These are phyloP conservation scores for Penicillium sumatraense DNA, from an alignment of 2,329 filamentous ascomycete genomes.

Conservation along the genomic window DNA sequence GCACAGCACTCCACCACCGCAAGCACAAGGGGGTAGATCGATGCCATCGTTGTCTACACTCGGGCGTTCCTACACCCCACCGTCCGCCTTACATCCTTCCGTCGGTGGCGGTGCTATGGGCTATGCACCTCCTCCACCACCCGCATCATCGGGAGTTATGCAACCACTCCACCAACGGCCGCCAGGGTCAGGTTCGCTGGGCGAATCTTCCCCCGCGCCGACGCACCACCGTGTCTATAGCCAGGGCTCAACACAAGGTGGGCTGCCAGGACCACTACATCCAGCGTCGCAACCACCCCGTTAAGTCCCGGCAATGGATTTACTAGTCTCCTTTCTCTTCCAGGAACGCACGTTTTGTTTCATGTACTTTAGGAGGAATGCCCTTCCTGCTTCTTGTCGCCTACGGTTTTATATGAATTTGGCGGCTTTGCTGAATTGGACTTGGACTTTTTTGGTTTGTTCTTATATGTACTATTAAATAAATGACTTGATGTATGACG, in stretches of 20 bases:
- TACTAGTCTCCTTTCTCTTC: neutral
- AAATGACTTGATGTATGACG: slow-evolving; percentile 29
- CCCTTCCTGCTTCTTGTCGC: slow-evolving; percentile 1
- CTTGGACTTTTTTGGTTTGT: slow-evolving; percentile 4
- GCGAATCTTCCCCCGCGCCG: slow-evolving; percentile 27
- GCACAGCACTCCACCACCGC: slow-evolving; percentile 40
- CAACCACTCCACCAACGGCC: slow-evolving; percentile 36
- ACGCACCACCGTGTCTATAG: slow-evolving; percentile 45
- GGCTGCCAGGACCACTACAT: slow-evolving; percentile 31
- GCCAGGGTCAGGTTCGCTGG: slow-evolving; percentile 27
- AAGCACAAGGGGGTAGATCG: slow-evolving; percentile 32
- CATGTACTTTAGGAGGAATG: neutral
- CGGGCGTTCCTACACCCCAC: slow-evolving; percentile 47
- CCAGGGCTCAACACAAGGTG: slow-evolving; percentile 37
- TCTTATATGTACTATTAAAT: slow-evolving; percentile 26
- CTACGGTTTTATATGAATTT: too few species aligned
- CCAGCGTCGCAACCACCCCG: slow-evolving; percentile 34
- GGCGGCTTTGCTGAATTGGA: slow-evolving; percentile 6
- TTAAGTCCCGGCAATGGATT: slow-evolving; percentile 3
- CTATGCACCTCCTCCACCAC: slow-evolving; percentile 32
- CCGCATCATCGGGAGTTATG: slow-evolving; percentile 26
- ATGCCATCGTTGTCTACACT: slow-evolving; percentile 33
- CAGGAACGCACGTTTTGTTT: neutral
- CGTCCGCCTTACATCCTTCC: slow-evolving; percentile 36
- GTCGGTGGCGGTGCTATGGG: slow-evolving; percentile 33